Base-by-base conservation (phyloP, 345 rosid species). In the Arabidopsis suecica region DNA sequence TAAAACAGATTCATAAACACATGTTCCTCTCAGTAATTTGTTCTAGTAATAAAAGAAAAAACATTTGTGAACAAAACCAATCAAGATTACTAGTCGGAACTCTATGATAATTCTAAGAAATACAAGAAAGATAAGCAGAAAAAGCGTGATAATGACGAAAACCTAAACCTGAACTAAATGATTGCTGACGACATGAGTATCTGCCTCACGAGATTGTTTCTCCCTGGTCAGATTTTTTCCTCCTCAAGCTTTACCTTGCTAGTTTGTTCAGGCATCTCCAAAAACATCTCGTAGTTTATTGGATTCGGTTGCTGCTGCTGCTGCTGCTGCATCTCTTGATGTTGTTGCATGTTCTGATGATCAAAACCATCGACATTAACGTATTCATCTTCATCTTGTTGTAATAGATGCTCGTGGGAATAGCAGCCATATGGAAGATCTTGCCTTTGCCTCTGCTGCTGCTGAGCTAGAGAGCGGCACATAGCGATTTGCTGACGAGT, bases 401-500 rank as follows among this genome's bases (percentile, higher is more conserved):
- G 14, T 11, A 67, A 30, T 9, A 60, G 3, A 30, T 20, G 61
- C 38, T 68, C 73, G 18, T 67, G 67, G 1, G 73, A 49, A 67
- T 28, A 38, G 9, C 61, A 59, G 2, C 30, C 68, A 4, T 12
- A 50, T 28, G 47, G n/a, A 54, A 42, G 33, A 54, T 54, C 64
- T 50, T 75, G 62, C 6, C 63, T 53, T 11, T 69, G 74, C 3
- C 51, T 58, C 16, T 71, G 58, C 44, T 73, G 47, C 7, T 64
- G 65, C 1, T 34, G 74, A 41, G 57, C 71, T 13, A 32, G 30
- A 20, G 73, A n/a, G 5, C 57, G 78, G 54, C 36, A 69, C 28
- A 58, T 0, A 9, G 64, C 62, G 22, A 83, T 47, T 20, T 73
- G 84, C 1, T 74, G 79, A 5, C 10, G 14, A 8, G 69, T 60